Evolutionary conservation across 805 yeast genomes (phyloP), one percentile per base, ranked within the genome.

Genomic region (Candida qinlingensis): DNA sequence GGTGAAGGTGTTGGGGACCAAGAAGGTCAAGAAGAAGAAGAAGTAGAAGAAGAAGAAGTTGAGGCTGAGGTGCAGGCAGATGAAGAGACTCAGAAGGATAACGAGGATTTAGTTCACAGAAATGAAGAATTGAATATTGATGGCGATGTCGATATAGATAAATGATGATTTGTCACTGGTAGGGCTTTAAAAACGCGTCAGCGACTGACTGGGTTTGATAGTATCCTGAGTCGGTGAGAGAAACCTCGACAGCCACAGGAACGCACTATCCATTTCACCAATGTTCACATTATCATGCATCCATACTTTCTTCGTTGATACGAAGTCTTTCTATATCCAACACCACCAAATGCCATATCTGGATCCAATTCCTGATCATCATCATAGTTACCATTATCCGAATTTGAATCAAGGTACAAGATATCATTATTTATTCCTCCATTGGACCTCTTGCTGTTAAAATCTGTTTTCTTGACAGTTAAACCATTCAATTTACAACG

Each of bases 311-410:
- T 48, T 37, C 41, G 45, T 26, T 42, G 30, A 29, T 42, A 51
- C 26, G 54, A 51, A 3, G 54, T 45, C 10, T 37, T 41, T 41
- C 51, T 44, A 19, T 41, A 43, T 6, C 43, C 37, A 39, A 45
- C 37, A 9, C n/a, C 29, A 8, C 29, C 27, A 31, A 31, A 31
- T 8, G 34, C 34, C 8, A 31, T 5, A n/a, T 38, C 36, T 28
- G 44, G 44, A 27, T 31, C 34, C 34, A 31, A 31, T 31, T 31
- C 34, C 3, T 33, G 33, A n/a, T 8, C 39, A 10, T 42, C 33
- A 7, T 39, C 47, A 12, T 31, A 37, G 31, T n/a, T 13, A 5
- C 6, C 13, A 36, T 27, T 27, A 25, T n/a, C 25, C 8, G n/a
- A 33, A 25, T 25, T 9, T 12, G 36, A 38, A 34, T 40, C 43